Conservation (phyloP, 2,329 filamentous ascomycete species). For the Fusarium foetens region DNA sequence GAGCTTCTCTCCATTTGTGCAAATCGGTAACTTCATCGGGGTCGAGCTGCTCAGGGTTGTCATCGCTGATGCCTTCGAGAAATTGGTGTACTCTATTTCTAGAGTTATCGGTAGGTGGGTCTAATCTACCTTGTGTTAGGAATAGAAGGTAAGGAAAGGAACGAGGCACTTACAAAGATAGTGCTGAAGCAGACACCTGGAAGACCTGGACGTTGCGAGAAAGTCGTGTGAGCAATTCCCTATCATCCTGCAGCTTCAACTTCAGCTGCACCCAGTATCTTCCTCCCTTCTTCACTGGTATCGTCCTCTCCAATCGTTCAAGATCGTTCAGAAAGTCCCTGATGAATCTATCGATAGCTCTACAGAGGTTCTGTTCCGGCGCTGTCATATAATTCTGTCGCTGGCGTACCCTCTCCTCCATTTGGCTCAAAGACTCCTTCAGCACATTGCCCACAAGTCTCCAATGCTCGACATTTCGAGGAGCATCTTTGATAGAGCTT, state of each 20-base stretch:
- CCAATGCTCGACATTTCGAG: slow-evolving; percentile 8
- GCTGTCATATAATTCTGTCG: neutral
- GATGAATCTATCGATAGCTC: slow-evolving; percentile 1
- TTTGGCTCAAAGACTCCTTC: neutral
- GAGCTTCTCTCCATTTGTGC: neutral
- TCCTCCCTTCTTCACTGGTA: neutral
- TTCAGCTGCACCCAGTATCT: neutral
- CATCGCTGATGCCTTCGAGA: slow-evolving; percentile 1
- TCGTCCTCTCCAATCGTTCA: neutral
- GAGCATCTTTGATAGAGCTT: slow-evolving; percentile 1
- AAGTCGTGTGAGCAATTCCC: slow-evolving; percentile 1
- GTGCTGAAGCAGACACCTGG: slow-evolving; percentile 1
- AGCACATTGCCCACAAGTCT: slow-evolving; percentile 1
- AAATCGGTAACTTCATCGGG: neutral
- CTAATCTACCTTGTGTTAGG: neutral
- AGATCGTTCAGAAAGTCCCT: slow-evolving; percentile 4
- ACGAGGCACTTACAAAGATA: neutral
- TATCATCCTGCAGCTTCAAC: slow-evolving; percentile 1
- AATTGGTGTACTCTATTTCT: neutral
- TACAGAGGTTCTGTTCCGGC: slow-evolving; percentile 9
- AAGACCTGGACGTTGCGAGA: slow-evolving; percentile 17
- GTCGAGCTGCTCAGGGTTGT: neutral
- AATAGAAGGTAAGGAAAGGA: fast-evolving
- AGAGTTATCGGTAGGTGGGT: neutral
- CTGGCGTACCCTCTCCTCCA: slow-evolving; percentile 2